Evolutionary conservation across 495 filamentous ascomycete genomes (phyloP), one percentile per base, ranked within the genome.

Genomic region (Penicillium coprophilum): DNA sequence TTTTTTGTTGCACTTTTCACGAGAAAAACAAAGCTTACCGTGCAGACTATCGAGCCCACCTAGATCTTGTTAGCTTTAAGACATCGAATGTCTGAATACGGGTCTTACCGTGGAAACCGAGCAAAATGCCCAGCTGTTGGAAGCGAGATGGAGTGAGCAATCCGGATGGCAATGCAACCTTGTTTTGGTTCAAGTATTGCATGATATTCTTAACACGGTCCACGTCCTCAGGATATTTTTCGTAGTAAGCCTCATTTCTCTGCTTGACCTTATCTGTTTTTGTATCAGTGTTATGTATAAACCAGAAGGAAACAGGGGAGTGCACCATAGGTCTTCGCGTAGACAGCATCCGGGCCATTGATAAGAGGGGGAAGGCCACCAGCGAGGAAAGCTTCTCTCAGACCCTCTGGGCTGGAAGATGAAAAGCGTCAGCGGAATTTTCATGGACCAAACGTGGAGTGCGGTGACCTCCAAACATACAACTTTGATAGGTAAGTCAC

Each of bases 141-240:
- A 97, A 84, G 9, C 91, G 79, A 41, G 79, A 71, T 2, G 87
- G 79, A 0, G 87, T 91, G 39, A 97, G 72, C 31, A 66, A 71
- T 30, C 90, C 92, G 8, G 75, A 75, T 3, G 91, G 86, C 19
- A 93, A 70, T 5, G 71, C 66, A 30, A 88, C 68, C 7, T 82
- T 77, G 50, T 83, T 78, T 21, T 80, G 73, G 5, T 71, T 70
- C 59, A 95, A 81, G 56, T 88, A 80, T 27, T 76, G 62, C 46
- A 88, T 74, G 38, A 96, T 80, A 19, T 73, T 70, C 58, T 86
- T 87, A 21, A 97, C 85, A 11, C 79, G 72, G 15, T 81, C 77
- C n/a, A 87, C 75, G 69, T 97, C 93, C 52, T 91, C 88, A 2
- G 91, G 88, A 58, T 85, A 97, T 60, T 96, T 97, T 36, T 70